A percentile compares a stretch with the other conserved stretches of the same genome.
These are phyloP conservation scores for Juncus inflexus DNA, from an alignment of 176 grass and related monocot species.

Conservation along the genomic window DNA sequence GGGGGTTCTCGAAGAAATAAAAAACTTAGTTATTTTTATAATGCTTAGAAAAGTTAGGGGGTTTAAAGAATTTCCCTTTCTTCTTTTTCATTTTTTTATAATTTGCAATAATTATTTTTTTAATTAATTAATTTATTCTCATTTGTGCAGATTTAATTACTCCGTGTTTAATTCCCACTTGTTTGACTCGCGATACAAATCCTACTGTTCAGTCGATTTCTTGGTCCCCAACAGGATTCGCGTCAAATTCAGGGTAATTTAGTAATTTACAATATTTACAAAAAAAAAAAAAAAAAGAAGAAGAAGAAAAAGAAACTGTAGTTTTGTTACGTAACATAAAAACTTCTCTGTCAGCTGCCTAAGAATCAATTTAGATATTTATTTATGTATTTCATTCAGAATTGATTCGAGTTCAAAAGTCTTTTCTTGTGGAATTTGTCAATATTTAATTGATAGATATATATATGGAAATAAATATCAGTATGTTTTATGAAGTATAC, in stretches of 20 bases:
- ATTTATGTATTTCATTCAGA: too few species aligned
- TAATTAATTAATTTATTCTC: neutral
- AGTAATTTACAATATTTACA: too few species aligned
- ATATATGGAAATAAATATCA: too few species aligned
- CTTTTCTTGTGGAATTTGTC: too few species aligned
- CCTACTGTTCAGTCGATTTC: constrained; percentile 71
- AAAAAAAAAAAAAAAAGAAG: neutral
- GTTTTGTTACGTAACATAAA: neutral
- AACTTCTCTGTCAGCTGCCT: too few species aligned
- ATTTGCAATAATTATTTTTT: constrained; percentile 12
- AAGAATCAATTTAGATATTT: too few species aligned
- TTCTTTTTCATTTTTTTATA: neutral
- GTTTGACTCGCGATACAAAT: constrained; percentile 54
- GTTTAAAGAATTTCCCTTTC: neutral
- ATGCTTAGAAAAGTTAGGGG: neutral
- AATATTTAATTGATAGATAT: too few species aligned
- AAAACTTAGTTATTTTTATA: neutral
- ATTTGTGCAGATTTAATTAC: constrained; percentile 63
- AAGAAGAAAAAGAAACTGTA: neutral
- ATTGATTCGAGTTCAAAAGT: too few species aligned
- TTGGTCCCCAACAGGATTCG: constrained; percentile 83
- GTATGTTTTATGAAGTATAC: too few species aligned
- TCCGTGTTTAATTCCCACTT: constrained; percentile 66
- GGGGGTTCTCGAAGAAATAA: too few species aligned
- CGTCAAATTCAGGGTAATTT: constrained; percentile 60